Conservation (phyloP, 192 early-diverging fungal species). For the Borealophlyctis nickersoniae region DNA sequence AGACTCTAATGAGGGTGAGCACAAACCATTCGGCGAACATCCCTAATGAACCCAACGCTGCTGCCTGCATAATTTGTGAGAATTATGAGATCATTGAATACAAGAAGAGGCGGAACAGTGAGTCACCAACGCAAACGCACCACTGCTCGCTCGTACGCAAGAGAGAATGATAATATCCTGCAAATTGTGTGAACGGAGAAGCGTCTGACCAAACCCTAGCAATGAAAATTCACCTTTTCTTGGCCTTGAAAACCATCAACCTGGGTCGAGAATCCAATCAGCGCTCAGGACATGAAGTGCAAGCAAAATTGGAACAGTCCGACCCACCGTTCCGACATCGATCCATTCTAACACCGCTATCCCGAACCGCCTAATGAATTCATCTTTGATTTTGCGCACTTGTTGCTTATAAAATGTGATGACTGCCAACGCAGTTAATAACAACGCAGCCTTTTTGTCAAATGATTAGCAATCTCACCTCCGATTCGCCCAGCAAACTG, state of each 20-base stretch:
- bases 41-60: constrained; percentile 79
- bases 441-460: too few species aligned
- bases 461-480: too few species aligned
- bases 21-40: constrained; percentile 72
- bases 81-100: too few species aligned
- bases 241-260: constrained; percentile 95
- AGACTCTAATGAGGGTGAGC: background rate
- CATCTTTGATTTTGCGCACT: constrained; percentile 62
- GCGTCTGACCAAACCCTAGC: too few species aligned
- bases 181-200: too few species aligned
- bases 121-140: background rate
- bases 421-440: too few species aligned
- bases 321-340: constrained; percentile 83
- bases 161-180: constrained; percentile 95
- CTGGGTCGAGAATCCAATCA: constrained; percentile 7
- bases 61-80: constrained; percentile 20
- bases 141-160: constrained; percentile 73
- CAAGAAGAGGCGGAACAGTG: background rate
- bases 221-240: too few species aligned
- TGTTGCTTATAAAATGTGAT: constrained; percentile 95
- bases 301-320: too few species aligned
- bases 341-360: constrained; percentile 60
- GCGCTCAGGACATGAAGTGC: background rate
- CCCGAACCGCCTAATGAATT: constrained; percentile 68
- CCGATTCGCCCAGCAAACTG: constrained; percentile 73